Percentiles rank a stretch among this genome's conserved stretches.
Evolutionary conservation across 805 yeast genomes (phyloP).

Genomic region (Candida piceae): DNA sequence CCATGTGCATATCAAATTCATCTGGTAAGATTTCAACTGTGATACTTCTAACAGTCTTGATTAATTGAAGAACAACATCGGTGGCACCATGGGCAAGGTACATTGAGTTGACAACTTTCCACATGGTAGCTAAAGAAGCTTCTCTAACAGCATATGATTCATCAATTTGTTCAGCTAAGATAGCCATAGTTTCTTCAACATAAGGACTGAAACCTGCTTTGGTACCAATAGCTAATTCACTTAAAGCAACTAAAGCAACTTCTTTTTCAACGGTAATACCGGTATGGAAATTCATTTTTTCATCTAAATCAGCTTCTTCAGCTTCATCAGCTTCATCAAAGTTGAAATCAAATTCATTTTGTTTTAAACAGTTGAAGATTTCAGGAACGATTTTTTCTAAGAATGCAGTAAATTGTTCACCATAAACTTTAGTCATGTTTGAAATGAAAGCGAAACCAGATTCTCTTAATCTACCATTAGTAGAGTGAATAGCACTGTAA

Average conservation of each 20-base stretch:
- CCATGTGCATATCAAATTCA: conserved; percentile 82
- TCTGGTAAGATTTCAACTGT: conserved; percentile 61
- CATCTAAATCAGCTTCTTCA: conserved; percentile 58
- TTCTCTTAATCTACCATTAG: conserved; percentile 84
- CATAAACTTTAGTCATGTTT: conserved; percentile 92
- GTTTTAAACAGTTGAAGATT: conserved; percentile 76
- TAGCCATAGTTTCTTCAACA: conserved; percentile 62
- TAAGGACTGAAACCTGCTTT: conserved; percentile 74
- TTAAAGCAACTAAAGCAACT: conserved; percentile 85
- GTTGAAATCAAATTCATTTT: conserved; percentile 75
- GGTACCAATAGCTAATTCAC: conserved; percentile 85
- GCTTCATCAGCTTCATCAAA: conserved; percentile 49
- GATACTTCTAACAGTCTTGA: conserved; percentile 60
- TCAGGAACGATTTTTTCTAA: conserved; percentile 79
- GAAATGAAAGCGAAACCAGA: conserved; percentile 91
- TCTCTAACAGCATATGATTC: conserved; percentile 91
- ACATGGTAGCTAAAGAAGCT: conserved; percentile 74
- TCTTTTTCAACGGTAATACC: conserved; percentile 96
- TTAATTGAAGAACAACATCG: conserved; percentile 50
- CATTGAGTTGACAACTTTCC: conserved; percentile 78
- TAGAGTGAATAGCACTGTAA: conserved; percentile 68
- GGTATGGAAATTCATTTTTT: conserved; percentile 81
- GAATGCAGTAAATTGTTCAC: conserved; percentile 82
- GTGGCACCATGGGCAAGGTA: conserved; percentile 53
- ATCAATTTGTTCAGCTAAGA: conserved; percentile 65